Evolutionary conservation across 352 stramenopile species (phyloP).

Genomic region (Globisporangium middletonii): DNA sequence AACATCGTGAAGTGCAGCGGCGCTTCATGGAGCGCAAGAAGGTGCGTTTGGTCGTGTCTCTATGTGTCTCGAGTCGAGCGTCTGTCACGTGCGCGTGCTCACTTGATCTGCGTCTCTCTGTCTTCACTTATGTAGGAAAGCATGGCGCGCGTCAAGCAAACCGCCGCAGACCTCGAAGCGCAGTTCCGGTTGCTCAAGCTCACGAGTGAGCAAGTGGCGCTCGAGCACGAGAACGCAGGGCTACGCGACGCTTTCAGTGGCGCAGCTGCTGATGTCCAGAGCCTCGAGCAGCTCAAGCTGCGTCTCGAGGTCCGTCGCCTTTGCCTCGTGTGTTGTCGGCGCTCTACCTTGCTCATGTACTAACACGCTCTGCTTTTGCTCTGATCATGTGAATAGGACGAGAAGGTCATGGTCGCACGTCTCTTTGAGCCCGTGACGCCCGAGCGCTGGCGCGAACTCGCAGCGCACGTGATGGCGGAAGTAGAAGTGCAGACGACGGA

Average conservation of each 20-base stretch:
- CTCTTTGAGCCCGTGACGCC: slow-evolving; percentile 25
- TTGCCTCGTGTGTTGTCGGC: neutral
- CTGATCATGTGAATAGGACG: slow-evolving; percentile 5
- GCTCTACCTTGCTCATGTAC: neutral
- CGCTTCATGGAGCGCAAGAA: slow-evolving; percentile 54
- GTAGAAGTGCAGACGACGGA: slow-evolving; percentile 25
- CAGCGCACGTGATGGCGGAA: slow-evolving; percentile 24
- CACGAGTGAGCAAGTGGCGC: slow-evolving; percentile 21
- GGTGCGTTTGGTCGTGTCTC: slow-evolving; percentile 4
- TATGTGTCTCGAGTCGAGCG: too few relatives aligned
- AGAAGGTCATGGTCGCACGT: slow-evolving; percentile 24
- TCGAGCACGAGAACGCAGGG: slow-evolving; percentile 31
- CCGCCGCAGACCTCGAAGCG: slow-evolving; percentile 23
- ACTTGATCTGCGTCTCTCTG: too few relatives aligned
- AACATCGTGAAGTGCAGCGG: slow-evolving; percentile 45
- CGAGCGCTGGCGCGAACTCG: slow-evolving; percentile 28
- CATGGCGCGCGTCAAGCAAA: slow-evolving; percentile 27
- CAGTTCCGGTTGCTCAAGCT: slow-evolving; percentile 34
- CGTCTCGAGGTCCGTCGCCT: slow-evolving; percentile 8
- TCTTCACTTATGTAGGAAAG: slow-evolving; percentile 12
- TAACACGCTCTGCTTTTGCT: too few relatives aligned
- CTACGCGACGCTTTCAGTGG: slow-evolving; percentile 16
- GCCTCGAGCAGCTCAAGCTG: slow-evolving; percentile 19
- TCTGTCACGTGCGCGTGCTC: too few relatives aligned
- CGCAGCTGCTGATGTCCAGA: slow-evolving; percentile 9